A percentile compares a stretch with the other conserved stretches of the same genome.
phyloP scores from a whole-genome alignment of 23 red algal species.

The Cyanidiococcus yangmingshanensis region DNA sequence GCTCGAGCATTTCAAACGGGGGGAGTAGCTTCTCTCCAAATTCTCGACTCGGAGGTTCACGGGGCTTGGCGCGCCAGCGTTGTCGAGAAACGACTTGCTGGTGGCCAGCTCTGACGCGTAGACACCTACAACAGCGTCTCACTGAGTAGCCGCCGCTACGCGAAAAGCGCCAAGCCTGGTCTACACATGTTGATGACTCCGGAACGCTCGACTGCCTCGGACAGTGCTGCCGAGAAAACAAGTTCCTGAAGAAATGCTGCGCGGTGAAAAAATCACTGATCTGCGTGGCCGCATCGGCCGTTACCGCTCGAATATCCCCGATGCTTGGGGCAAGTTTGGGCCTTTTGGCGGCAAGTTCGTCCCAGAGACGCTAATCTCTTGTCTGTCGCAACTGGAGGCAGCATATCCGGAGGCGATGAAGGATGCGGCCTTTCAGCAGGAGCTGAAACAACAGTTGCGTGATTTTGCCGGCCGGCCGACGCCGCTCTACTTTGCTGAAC shows the following conservation, averaged over 20 bases:
- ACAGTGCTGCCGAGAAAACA: not conserved
- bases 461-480: constrained; percentile 87
- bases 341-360: constrained; percentile 89
- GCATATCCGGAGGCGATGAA: constrained; percentile 28
- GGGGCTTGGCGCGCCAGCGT: too few species aligned
- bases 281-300: constrained; percentile 7
- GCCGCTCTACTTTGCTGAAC: constrained; percentile 95
- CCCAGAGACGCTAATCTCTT: constrained; percentile 80
- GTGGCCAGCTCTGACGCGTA: too few species aligned
- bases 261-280: not conserved
- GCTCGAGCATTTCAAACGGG: too few species aligned
- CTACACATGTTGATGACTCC: not conserved
- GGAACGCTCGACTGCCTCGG: not conserved
- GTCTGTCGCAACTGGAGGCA: constrained; percentile 45
- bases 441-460: constrained; percentile 47
- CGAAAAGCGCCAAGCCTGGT: too few species aligned
- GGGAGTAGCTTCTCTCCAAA: too few species aligned
- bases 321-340: constrained; percentile 55
- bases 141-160: too few species aligned
- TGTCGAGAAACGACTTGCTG: too few species aligned
- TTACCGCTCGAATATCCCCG: constrained; percentile 47
- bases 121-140: too few species aligned
- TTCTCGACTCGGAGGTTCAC: too few species aligned
- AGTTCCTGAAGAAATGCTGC: not conserved
- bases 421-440: constrained; percentile 68